Evolutionary conservation across 169 alveolate species (phyloP), one percentile per base, ranked within the genome.

Genomic region (Eimeria sp.): DNA sequence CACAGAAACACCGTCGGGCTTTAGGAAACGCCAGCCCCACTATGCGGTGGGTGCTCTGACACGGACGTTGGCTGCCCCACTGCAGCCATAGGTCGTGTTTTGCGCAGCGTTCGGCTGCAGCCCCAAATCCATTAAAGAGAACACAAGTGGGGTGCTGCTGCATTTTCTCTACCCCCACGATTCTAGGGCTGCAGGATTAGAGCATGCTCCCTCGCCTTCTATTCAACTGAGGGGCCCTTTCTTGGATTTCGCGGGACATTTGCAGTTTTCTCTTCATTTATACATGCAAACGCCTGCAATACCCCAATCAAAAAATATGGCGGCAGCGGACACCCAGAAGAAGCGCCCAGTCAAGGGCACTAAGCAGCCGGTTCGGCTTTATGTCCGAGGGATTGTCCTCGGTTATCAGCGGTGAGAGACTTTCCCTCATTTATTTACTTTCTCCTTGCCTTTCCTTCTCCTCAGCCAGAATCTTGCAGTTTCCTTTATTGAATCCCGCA

Each of bases 401-500:
- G 99, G 99, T 43, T 98, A 98, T 98, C 98, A 98, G 97, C 97
- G 99, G 98, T 98, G 94, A 67, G 95, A 61, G 80, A 25, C 63
- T 61, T 40, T 43, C 22, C 54, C 49, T 86, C 47, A 20, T 40
- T 30, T 82, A 5, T 16, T 82, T 82, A 4, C n/a, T 82, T 51
- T 25, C 14, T 30, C 54, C 30, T 76, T 49, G 22, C 34, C 25
- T 76, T 43, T 20, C 34, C 49, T 22, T 49, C 7, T 76, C 5
- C 7, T 4, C 58, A 25, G 45, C 30, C 27, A 76, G n/a, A 25
- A 22, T 40, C 63, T 22, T 3, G 9, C 22, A 47, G 65, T 20
- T 25, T 22, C 87, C 18, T 47, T n/a, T 49, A 45, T 40, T 49
- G 61, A 63, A 43, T 34, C 80, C 34, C 11, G 27, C 80, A 5